These are phyloP conservation scores for Russula lepida DNA, from an alignment of 768 basidiomycete genomes.

Conservation along the genomic window DNA sequence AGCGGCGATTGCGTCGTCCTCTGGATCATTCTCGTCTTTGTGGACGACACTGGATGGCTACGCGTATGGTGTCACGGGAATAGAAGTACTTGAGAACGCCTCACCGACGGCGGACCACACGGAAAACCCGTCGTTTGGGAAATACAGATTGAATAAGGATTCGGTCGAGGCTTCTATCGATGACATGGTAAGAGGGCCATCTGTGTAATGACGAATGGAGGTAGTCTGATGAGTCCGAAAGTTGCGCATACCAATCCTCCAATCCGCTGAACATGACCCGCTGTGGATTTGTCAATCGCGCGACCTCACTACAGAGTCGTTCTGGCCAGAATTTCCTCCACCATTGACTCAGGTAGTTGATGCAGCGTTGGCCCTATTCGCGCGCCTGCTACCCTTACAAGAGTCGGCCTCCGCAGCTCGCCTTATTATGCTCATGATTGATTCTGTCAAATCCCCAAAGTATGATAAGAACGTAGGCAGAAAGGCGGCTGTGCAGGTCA, in stretches of 20 bases:
- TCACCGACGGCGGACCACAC: slow-evolving; percentile 25
- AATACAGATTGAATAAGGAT: slow-evolving; percentile 63
- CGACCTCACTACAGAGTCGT: slow-evolving; percentile 31
- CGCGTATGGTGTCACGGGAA: slow-evolving; percentile 80
- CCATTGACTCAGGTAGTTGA: slow-evolving; percentile 79
- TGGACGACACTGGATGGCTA: slow-evolving; percentile 88
- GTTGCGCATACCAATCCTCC: slow-evolving; percentile 71
- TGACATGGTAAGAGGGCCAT: slow-evolving; percentile 46
- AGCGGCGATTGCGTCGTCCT: slow-evolving; percentile 81
- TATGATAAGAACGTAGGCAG: slow-evolving; percentile 83
- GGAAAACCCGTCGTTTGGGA: slow-evolving; percentile 29
- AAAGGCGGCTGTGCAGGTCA: slow-evolving; percentile 75
- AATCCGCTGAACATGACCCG: slow-evolving; percentile 81
- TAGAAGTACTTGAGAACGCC: slow-evolving; percentile 45
- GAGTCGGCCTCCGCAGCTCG: slow-evolving; percentile 50
- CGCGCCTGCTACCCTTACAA: slow-evolving; percentile 70
- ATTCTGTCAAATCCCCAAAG: slow-evolving; percentile 62
- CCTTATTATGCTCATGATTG: slow-evolving; percentile 49
- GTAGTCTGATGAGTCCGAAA: slow-evolving; percentile 26
- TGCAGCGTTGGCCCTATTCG: slow-evolving; percentile 81
- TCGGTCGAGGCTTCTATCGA: slow-evolving; percentile 75
- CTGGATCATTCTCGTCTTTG: slow-evolving; percentile 73
- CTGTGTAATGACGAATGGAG: not conserved
- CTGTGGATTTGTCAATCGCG: slow-evolving; percentile 56
- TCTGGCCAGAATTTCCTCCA: slow-evolving; percentile 60